Evolutionary conservation across 1,284 basidiomycete genomes (phyloP), one percentile per base, ranked within the genome.

Genomic region (Naganishia albida): DNA sequence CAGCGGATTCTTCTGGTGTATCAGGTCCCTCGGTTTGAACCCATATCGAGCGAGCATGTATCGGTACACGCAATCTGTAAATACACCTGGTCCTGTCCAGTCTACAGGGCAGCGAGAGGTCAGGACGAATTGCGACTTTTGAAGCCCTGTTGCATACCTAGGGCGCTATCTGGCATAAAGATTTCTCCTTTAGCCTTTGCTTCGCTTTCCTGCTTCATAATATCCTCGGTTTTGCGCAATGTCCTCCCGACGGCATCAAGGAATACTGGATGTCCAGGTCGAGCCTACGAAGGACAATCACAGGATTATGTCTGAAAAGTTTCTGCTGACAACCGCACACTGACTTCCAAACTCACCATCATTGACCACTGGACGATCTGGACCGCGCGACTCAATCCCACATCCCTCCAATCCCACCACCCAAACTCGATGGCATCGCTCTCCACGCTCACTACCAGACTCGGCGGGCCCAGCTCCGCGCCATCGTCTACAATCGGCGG

Each of bases 321-420:
- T n/a, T 18, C 4, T 18, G 15, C 16, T 15, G 50, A 15, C 4
- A 16, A 54, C 34, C 34, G 23, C 10, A 25, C n/a, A 26, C 3
- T 30, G 12, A n/a, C 39, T 12, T 44, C 28, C n/a, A 25, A 1
- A 57, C 44, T 65, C 20, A 62, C 66, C 71, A 72, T 70, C 50
- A 75, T 71, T n/a, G 73, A 72, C 74, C 74, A 75, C 59, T 75
- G 74, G 3, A 72, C 72, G n/a, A 75, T 73, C 56, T 75, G 74
- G 1, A 73, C 72, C 6, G 73, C 74, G 44, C 75, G 65, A 43
- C 67, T 68, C 30, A 76, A 57, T 4, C 71, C 70, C 20, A 71
- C 65, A 30, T 72, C 71, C 8, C 72, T 28, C 65, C 65, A 67
- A 30, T 66, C 53, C 16, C 28, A 23, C 65, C 65, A 67, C 12